phyloP scores from a whole-genome alignment of 768 basidiomycete genomes.

The Calocybe indica region DNA sequence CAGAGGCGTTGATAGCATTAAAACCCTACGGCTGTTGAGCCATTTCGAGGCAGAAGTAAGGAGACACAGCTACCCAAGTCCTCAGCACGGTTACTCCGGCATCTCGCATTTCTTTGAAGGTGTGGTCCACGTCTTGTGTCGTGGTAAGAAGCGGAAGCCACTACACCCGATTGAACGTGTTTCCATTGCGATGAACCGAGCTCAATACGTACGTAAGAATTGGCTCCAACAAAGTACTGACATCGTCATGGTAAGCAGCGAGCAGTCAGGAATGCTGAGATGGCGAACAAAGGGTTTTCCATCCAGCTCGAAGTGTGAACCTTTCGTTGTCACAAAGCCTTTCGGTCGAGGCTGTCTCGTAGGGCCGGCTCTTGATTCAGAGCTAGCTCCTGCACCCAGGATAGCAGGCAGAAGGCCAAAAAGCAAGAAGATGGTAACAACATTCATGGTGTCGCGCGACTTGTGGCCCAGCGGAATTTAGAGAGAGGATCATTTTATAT shows the following conservation, averaged over 20 bases:
- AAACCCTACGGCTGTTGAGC: constrained; percentile 29
- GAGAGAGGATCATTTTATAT: too few relatives aligned
- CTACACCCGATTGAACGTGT: constrained; percentile 17
- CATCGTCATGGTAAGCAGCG: constrained; percentile 17
- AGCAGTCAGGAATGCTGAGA: background rate
- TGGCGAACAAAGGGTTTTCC: constrained; percentile 43
- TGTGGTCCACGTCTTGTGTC: constrained; percentile 39
- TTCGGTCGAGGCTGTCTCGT: constrained; percentile 14
- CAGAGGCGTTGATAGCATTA: constrained; percentile 37
- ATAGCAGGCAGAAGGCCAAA: too few relatives aligned
- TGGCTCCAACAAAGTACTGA: constrained; percentile 42
- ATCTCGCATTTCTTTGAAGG: constrained; percentile 41
- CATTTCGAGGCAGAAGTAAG: too few relatives aligned
- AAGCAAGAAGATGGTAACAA: too few relatives aligned
- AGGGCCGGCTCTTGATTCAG: too few relatives aligned
- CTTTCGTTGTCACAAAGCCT: constrained; percentile 40
- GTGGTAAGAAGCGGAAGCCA: constrained; percentile 51
- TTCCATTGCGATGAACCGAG: background rate
- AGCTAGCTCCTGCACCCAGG: too few relatives aligned
- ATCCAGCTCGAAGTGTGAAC: constrained; percentile 36
- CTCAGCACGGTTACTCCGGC: constrained; percentile 47
- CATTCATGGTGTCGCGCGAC: too few relatives aligned
- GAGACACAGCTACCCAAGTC: constrained; percentile 36
- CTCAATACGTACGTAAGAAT: constrained; percentile 38
- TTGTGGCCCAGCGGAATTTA: too few relatives aligned